Evolutionary conservation across 768 basidiomycete genomes (phyloP).

Genomic region (Hericium alpestre): DNA sequence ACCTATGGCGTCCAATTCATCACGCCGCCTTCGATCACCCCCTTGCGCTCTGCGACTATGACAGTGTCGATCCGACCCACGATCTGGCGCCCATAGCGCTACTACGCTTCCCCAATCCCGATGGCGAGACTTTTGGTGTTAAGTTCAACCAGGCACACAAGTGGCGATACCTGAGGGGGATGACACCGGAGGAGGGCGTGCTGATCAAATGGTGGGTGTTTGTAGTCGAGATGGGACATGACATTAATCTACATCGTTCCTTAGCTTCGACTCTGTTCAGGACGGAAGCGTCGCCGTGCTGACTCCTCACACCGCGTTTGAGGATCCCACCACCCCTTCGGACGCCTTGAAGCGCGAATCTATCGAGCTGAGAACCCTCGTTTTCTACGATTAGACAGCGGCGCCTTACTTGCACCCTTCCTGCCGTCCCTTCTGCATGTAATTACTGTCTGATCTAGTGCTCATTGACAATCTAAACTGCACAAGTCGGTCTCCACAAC

Average conservation of each 20-base stretch:
- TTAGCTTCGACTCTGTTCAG: conserved; percentile 24
- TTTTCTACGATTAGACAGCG: conserved; percentile 39
- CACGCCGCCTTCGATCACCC: conserved; percentile 36
- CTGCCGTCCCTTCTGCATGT: no score
- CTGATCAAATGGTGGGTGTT: conserved; percentile 36
- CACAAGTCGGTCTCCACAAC: no score
- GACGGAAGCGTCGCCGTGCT: conserved; percentile 39
- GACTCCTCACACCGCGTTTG: conserved; percentile 54
- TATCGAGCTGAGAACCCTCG: conserved; percentile 51
- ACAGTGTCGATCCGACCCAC: conserved; percentile 25
- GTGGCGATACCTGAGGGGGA: conserved; percentile 37
- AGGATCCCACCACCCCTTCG: conserved; percentile 40
- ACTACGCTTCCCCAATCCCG: conserved; percentile 26
- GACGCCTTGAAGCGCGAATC: conserved; percentile 43
- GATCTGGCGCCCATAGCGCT: conserved; percentile 30
- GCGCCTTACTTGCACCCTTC: neutral
- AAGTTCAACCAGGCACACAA: conserved; percentile 28
- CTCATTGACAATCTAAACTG: no score
- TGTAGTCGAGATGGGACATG: neutral
- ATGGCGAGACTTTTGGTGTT: conserved; percentile 34
- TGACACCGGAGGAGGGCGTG: conserved; percentile 34
- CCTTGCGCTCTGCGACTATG: conserved; percentile 37
- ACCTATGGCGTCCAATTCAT: conserved; percentile 43
- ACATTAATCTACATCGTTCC: neutral
- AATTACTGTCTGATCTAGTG: no score